Percentiles rank a stretch among this genome's conserved stretches.
Conservation (phyloP, 2,329 filamentous ascomycete genomes). For the Colletotrichum trifolii region DNA sequence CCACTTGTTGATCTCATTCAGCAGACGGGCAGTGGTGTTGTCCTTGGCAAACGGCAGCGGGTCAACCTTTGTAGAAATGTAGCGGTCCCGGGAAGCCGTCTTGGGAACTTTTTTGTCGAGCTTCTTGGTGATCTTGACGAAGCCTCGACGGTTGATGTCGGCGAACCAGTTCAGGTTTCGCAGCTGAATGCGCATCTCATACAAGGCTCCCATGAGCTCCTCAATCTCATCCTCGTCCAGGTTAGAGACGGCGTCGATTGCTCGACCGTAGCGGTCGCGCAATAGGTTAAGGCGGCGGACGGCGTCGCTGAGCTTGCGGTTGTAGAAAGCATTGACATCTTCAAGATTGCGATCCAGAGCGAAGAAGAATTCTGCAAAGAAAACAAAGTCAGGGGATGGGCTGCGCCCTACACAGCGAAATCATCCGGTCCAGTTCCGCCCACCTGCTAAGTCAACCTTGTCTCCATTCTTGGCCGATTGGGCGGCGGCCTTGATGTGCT, state of each 20-base stretch:
- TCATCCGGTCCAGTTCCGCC: constrained; percentile 53
- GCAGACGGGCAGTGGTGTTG: constrained; percentile 58
- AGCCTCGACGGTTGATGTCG: constrained; percentile 93
- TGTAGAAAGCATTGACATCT: constrained; percentile 96
- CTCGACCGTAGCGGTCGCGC: constrained; percentile 86
- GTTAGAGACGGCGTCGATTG: constrained; percentile 74
- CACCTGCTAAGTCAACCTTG: constrained; percentile 91
- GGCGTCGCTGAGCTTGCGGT: constrained; percentile 90
- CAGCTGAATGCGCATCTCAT: constrained; percentile 88
- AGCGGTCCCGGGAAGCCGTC: constrained; percentile 82
- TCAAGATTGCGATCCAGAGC: constrained; percentile 96
- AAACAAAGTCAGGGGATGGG: constrained; percentile 49
- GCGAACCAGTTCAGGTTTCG: constrained; percentile 98
- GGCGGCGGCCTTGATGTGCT: constrained; percentile 86
- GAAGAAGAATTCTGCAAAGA: constrained; percentile 88
- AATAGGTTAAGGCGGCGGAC: constrained; percentile 86
- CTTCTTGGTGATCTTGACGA: constrained; percentile 99
- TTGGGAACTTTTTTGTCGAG: constrained; percentile 92
- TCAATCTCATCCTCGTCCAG: constrained; percentile 91
- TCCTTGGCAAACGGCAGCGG: constrained; percentile 88
- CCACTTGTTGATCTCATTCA: constrained; percentile 86
- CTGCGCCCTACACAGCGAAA: constrained; percentile 40
- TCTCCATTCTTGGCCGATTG: constrained; percentile 74
- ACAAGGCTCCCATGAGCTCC: constrained; percentile 88
- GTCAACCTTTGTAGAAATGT: constrained; percentile 91